Percentiles rank a stretch among this genome's conserved stretches.
Evolutionary conservation across 495 filamentous ascomycete species (phyloP).

Genomic region (Aspergillus avenaceus): DNA sequence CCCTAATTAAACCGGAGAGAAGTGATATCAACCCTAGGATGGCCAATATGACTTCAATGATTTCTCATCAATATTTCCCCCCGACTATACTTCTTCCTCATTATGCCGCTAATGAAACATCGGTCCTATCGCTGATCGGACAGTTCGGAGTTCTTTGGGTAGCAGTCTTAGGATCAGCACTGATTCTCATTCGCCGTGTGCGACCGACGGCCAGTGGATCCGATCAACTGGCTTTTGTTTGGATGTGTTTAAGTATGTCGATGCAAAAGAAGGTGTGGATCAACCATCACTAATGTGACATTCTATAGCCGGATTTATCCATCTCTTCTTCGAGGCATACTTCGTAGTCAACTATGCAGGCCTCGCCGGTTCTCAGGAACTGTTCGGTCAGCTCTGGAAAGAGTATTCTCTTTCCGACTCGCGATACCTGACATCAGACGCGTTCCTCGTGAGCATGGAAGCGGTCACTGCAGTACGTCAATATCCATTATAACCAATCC

Average conservation of each 20-base stretch:
- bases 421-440: conserved; percentile 64
- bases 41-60: background rate
- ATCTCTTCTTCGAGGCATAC: conserved; percentile 73
- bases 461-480: conserved; percentile 60
- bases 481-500: background rate
- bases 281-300: background rate
- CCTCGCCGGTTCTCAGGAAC: conserved; percentile 42
- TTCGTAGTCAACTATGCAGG: conserved; percentile 54
- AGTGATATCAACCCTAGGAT: too few relatives aligned
- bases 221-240: conserved; percentile 5
- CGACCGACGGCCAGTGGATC: conserved; percentile 8
- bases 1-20: too few relatives aligned
- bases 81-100: background rate
- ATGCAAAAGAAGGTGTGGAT: background rate
- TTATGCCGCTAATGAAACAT: background rate
- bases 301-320: conserved; percentile 52
- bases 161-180: background rate
- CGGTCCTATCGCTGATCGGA: conserved; percentile 1
- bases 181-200: background rate
- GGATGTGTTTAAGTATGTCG: conserved; percentile 13
- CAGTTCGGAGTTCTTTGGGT: conserved; percentile 7
- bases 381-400: conserved; percentile 76
- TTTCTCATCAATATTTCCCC: conserved; percentile 3
- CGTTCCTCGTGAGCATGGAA: conserved; percentile 75
- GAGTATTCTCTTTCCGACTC: conserved; percentile 78